Conservation (phyloP, 2,329 filamentous ascomycete species). For the Teratosphaeriaceae sp. region DNA sequence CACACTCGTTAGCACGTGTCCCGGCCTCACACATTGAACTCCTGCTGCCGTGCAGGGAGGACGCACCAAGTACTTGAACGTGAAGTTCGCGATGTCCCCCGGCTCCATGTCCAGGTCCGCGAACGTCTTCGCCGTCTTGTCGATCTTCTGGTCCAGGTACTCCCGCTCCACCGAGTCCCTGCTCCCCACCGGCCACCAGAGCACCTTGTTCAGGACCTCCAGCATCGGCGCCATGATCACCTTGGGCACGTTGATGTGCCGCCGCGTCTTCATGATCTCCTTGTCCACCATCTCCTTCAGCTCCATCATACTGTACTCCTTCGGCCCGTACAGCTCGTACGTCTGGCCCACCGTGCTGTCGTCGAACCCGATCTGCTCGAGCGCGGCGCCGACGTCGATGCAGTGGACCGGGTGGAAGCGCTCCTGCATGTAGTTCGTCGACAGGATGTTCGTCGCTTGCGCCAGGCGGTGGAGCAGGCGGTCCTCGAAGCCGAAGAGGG, state of each 20-base stretch:
- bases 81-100: constrained; percentile 75
- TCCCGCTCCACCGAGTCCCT: constrained; percentile 85
- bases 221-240: constrained; percentile 67
- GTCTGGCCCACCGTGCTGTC: constrained; percentile 87
- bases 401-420: constrained; percentile 86
- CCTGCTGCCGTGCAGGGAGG: too few species aligned
- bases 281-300: constrained; percentile 82
- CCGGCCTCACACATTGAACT: constrained; percentile 11
- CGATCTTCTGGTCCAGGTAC: constrained; percentile 88
- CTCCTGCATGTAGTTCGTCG: constrained; percentile 89
- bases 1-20: constrained; percentile 29
- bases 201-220: constrained; percentile 65
- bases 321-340: constrained; percentile 90
- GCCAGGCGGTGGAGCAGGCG: constrained; percentile 82
- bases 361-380: constrained; percentile 86
- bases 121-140: constrained; percentile 89
- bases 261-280: constrained; percentile 84
- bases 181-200: constrained; percentile 86
- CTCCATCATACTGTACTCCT: constrained; percentile 82
- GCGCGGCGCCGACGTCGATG: constrained; percentile 81
- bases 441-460: constrained; percentile 71
- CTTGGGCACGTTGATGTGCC: constrained; percentile 89
- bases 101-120: constrained; percentile 87
- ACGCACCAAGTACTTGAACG: constrained; percentile 87
- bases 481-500: constrained; percentile 93